phyloP scores from a whole-genome alignment of 768 basidiomycete species.

The Porphyrellus cyaneotinctus region DNA sequence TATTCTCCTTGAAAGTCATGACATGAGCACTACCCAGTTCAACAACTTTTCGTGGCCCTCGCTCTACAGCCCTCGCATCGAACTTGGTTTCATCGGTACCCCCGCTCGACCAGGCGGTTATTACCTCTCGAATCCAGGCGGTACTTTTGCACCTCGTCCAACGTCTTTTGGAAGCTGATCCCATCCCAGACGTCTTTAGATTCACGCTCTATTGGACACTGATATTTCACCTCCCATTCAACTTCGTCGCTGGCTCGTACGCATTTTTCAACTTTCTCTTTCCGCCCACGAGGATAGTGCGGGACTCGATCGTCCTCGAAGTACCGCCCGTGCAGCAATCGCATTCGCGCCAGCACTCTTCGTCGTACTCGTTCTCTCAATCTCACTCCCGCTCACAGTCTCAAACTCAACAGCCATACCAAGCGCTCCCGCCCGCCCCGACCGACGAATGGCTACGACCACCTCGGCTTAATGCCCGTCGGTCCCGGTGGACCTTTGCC shows the following conservation, averaged over 20 bases:
- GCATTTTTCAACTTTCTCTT: conserved; percentile 41
- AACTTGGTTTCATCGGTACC: conserved; percentile 20
- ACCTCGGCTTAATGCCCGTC: conserved; percentile 29
- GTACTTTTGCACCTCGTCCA: conserved; percentile 14
- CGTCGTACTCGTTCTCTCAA: background rate
- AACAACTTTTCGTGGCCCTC: conserved; percentile 33
- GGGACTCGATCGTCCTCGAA: conserved; percentile 1
- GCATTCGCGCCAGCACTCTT: background rate
- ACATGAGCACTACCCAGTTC: conserved; percentile 8
- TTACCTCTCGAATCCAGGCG: conserved; percentile 35
- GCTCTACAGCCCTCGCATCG: conserved; percentile 33
- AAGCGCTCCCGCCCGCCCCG: background rate
- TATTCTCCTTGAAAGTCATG: background rate
- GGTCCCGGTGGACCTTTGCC: conserved; percentile 38
- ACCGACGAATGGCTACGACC: conserved; percentile 12
- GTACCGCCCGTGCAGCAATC: background rate
- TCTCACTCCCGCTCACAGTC: background rate
- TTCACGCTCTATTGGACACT: conserved; percentile 49
- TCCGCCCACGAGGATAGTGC: conserved; percentile 27
- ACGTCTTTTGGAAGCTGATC: background rate
- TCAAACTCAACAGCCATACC: background rate
- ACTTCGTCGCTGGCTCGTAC: conserved; percentile 36
- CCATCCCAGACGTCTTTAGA: conserved; percentile 36
- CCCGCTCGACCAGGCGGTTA: conserved; percentile 31
- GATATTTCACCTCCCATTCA: conserved; percentile 43